phyloP scores from a whole-genome alignment of 148 eudicot genomes.

The Dysphania ambrosioides region DNA sequence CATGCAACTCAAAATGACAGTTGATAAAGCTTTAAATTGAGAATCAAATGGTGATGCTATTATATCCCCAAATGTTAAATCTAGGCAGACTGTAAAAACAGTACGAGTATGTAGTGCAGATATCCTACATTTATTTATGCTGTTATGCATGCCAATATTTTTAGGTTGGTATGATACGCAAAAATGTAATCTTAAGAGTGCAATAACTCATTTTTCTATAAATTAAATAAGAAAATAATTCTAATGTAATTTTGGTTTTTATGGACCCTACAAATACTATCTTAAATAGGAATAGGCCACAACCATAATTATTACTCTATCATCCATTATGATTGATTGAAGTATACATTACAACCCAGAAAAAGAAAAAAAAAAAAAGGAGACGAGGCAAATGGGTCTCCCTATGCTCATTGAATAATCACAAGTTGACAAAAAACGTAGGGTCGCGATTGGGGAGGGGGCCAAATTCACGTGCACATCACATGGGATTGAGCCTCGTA shows the following conservation, averaged over 20 bases:
- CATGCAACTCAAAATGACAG: too few species aligned
- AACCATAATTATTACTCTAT: slow-evolving; percentile 24
- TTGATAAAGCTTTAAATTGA: slow-evolving; percentile 28
- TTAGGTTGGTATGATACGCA: slow-evolving; percentile 18
- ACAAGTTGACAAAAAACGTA: slow-evolving; percentile 12
- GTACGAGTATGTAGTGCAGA: too few species aligned
- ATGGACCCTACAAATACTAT: not conserved
- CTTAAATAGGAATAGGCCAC: not conserved
- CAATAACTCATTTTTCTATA: too few species aligned
- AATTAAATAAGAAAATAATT: too few species aligned
- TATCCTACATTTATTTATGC: too few species aligned
- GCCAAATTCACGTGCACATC: slow-evolving; percentile 28
- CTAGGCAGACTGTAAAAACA: not conserved
- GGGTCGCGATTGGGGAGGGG: slow-evolving; percentile 13
- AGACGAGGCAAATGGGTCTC: not conserved
- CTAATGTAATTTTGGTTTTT: too few species aligned
- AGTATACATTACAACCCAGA: slow-evolving; percentile 3
- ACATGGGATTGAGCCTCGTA: slow-evolving; percentile 31
- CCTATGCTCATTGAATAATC: not conserved
- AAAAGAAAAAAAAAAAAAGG: not conserved
- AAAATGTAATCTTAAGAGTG: slow-evolving; percentile 24
- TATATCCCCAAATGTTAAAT: too few species aligned
- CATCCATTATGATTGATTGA: slow-evolving; percentile 29
- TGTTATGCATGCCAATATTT: slow-evolving; percentile 15
- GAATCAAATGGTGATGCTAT: too few species aligned